A percentile compares a stretch with the other conserved stretches of the same genome.
These are phyloP conservation scores for Aegilops sharonensis DNA, from an alignment of 176 grass and related monocot species.

Conservation along the genomic window DNA sequence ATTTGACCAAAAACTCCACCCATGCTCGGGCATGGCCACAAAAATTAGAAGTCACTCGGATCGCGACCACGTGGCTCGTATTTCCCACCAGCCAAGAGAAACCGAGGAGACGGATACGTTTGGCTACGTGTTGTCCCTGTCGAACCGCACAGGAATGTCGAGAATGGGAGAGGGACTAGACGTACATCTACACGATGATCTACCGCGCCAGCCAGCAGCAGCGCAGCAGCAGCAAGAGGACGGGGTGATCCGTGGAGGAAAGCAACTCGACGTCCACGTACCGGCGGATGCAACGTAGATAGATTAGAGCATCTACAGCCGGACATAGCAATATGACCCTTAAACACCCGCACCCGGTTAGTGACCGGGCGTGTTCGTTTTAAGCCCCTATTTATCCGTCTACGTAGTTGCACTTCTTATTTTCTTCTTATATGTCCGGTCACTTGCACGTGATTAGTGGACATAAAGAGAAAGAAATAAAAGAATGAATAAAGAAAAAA, in stretches of 20 bases:
- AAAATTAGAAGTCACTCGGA: not conserved
- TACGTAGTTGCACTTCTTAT: no score
- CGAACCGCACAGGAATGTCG: conserved; percentile 37
- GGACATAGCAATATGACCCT: no score
- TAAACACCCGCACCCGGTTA: no score
- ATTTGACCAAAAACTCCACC: not conserved
- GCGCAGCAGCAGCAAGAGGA: not conserved
- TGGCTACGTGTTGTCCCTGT: conserved; percentile 19
- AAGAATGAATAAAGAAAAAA: no score
- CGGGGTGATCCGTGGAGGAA: conserved; percentile 6
- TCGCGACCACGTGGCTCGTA: not conserved
- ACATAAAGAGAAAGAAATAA: no score
- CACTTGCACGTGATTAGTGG: no score
- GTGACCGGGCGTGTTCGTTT: no score
- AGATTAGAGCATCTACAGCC: no score
- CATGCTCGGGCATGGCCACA: no score
- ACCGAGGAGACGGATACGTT: not conserved
- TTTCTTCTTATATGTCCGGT: no score
- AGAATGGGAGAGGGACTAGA: not conserved
- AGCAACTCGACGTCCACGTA: not conserved
- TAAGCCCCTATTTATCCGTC: no score
- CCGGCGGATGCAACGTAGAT: no score
- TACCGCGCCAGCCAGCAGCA: not conserved
- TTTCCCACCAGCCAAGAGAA: conserved; percentile 16
- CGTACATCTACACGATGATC: not conserved